Evolutionary conservation across 371 early-diverging fungal genomes (phyloP), one percentile per base, ranked within the genome.

Genomic region (Actinomortierella ambigua): DNA sequence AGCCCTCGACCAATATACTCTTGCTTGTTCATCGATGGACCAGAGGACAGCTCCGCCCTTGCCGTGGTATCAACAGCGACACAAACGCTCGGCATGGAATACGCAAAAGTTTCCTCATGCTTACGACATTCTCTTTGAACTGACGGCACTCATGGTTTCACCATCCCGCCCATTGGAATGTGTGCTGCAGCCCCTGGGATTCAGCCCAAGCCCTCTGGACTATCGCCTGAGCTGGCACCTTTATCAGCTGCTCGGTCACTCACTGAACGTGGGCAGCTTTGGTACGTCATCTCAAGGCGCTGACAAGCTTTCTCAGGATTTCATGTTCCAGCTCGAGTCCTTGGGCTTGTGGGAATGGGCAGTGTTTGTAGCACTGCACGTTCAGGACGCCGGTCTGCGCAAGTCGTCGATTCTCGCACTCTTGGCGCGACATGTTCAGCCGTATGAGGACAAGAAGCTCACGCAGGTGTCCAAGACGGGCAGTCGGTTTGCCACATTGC

Each of bases 291-390:
- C 50, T 8, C 24, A 64, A 1, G 68, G 73, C 23, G 64, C 73
- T 8, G 81, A 86, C 43, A 71, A 75, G 24, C 63, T 89, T 40
- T 73, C 85, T 18, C 56, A 76, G 3, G 60, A 82, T 22, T 81
- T 90, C 50, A 79, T 84, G 14, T 65, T 63, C 22, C 85, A 89
- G 68, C 75, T 93, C 14, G 91, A 91, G 77, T 46, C 53, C 1
- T 44, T 88, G 41, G 92, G 90, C 0, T 64, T 89, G 28, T 92
- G 90, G 90, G 73, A 88, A 29, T 91, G 90, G 91, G 84, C 91
- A 1, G 65, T 85, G 48, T 93, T 81, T 76, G 62, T 78, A 23
- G 68, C 76, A 6, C 44, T 71, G 23, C 67, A 77, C 44, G 22
- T 78, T 51, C 62, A 70, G 18, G 40, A 54, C 3, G 53, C 69